Evolutionary conservation across 768 basidiomycete species (phyloP).

Genomic region (Infundibulicybe gibba): DNA sequence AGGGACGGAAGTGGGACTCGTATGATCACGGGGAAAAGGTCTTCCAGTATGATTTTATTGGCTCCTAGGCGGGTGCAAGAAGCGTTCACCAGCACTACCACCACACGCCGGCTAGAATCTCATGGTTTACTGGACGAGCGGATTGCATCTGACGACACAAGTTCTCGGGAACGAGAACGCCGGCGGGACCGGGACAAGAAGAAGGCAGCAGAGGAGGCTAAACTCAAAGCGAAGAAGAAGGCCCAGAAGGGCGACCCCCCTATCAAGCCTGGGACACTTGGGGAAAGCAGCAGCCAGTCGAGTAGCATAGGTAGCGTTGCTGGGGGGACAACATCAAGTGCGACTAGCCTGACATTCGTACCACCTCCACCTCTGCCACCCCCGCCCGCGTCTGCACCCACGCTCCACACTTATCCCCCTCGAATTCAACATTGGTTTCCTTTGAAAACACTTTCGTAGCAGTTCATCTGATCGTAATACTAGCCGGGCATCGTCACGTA

Average conservation of each 20-base stretch:
- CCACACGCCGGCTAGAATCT: constrained; percentile 62
- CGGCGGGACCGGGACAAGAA: constrained; percentile 22
- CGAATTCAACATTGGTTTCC: neutral
- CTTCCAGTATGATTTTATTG: constrained; percentile 55
- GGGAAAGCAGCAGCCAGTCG: neutral
- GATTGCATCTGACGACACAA: constrained; percentile 14
- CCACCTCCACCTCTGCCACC: constrained; percentile 6
- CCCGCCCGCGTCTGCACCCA: constrained; percentile 17
- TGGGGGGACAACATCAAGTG: constrained; percentile 5
- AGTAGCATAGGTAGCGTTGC: constrained; percentile 2
- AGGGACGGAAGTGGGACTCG: constrained; percentile 5
- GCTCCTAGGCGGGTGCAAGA: constrained; percentile 76
- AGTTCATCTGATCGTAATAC: constrained; percentile 4
- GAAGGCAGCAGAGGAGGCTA: constrained; percentile 21
- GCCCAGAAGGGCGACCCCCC: constrained; percentile 9
- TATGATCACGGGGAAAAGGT: constrained; percentile 20
- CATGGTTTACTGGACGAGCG: constrained; percentile 62
- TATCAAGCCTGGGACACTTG: neutral
- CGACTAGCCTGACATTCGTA: constrained; percentile 15
- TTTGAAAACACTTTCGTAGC: constrained; percentile 5
- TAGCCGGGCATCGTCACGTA: constrained; percentile 13
- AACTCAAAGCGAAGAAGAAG: constrained; percentile 17
- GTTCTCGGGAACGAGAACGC: constrained; percentile 23
- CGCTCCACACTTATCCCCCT: constrained; percentile 10
- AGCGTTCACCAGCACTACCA: constrained; percentile 73